Evolutionary conservation across 495 filamentous ascomycete species (phyloP).

Genomic region (Penicillium bovifimosum): DNA sequence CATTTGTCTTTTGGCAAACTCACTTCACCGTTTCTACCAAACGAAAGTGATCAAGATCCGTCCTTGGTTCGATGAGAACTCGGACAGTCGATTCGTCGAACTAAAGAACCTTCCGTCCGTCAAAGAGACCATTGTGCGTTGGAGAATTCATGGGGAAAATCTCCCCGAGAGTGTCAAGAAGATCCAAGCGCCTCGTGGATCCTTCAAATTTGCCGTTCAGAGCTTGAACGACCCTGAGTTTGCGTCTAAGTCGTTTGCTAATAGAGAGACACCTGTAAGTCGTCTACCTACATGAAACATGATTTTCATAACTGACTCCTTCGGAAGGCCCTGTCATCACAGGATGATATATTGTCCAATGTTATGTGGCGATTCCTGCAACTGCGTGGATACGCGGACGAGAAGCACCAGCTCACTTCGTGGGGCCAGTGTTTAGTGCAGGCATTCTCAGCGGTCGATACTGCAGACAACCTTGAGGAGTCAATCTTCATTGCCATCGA

Average conservation of each 20-base stretch:
- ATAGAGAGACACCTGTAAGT: constrained; percentile 34
- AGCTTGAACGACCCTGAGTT: constrained; percentile 62
- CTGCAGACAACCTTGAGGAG: constrained; percentile 52
- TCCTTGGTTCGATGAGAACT: constrained; percentile 79
- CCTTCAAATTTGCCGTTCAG: constrained; percentile 42
- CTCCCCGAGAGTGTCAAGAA: constrained; percentile 41
- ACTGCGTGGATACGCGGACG: constrained; percentile 76
- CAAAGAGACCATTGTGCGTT: constrained; percentile 57
- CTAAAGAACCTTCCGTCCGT: constrained; percentile 58
- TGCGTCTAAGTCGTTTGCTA: constrained; percentile 55
- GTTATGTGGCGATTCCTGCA: constrained; percentile 84
- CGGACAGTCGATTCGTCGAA: constrained; percentile 53
- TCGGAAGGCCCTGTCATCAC: constrained; percentile 38
- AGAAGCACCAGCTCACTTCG: constrained; percentile 69
- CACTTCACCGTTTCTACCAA: constrained; percentile 74
- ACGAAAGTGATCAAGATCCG: constrained; percentile 67
- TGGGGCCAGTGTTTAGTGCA: constrained; percentile 79
- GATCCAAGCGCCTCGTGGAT: constrained; percentile 34
- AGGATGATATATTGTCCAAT: constrained; percentile 70
- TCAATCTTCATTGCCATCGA: constrained; percentile 73
- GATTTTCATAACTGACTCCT: constrained; percentile 7
- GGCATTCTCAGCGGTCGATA: constrained; percentile 57
- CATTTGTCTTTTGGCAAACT: constrained; percentile 67
- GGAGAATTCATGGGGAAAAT: constrained; percentile 61
- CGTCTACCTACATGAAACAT: neutral